Percentiles rank a stretch among this genome's conserved stretches.
phyloP scores from a whole-genome alignment of 495 filamentous ascomycete species.

The Acidiella bohemica region DNA sequence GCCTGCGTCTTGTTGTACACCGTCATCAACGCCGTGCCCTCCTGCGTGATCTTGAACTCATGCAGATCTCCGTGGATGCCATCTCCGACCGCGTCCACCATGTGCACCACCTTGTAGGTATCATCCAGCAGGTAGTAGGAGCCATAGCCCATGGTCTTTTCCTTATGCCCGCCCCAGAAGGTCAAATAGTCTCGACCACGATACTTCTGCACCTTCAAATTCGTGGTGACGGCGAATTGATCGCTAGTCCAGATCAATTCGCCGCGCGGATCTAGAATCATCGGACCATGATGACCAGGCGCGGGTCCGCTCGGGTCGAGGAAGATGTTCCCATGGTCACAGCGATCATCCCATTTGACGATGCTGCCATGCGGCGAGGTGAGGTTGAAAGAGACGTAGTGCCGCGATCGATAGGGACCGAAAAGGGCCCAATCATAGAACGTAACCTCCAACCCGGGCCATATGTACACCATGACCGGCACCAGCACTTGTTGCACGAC shows the following conservation, averaged over 20 bases:
- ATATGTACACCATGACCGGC: slow-evolving; percentile 8
- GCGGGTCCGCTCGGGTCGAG: slow-evolving; percentile 9
- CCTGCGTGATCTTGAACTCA: slow-evolving; percentile 17
- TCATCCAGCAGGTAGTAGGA: slow-evolving; percentile 34
- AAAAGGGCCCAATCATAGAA: slow-evolving; percentile 16
- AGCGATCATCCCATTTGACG: slow-evolving; percentile 9
- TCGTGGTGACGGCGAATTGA: slow-evolving; percentile 1
- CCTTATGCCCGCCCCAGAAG: slow-evolving; percentile 38
- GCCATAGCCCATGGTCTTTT: slow-evolving; percentile 33
- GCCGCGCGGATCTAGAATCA: slow-evolving; percentile 6
- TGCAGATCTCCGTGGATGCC: slow-evolving; percentile 13
- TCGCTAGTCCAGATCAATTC: slow-evolving; percentile 13
- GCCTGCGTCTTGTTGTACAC: slow-evolving; percentile 17
- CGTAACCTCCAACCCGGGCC: slow-evolving; percentile 1
- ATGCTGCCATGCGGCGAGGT: slow-evolving; percentile 1
- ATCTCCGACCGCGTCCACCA: slow-evolving; percentile 11
- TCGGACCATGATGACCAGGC: slow-evolving; percentile 6
- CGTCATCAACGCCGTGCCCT: slow-evolving; percentile 22
- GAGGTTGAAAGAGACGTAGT: slow-evolving; percentile 14
- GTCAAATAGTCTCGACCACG: slow-evolving; percentile 25
- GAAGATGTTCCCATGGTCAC: slow-evolving; percentile 13
- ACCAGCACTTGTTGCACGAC: slow-evolving; percentile 6
- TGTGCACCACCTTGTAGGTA: slow-evolving; percentile 14
- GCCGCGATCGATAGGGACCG: slow-evolving; percentile 7
- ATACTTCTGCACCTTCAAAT: slow-evolving; percentile 11